phyloP scores from a whole-genome alignment of 1,284 basidiomycete species.

The Apiotrichum montevideense region DNA sequence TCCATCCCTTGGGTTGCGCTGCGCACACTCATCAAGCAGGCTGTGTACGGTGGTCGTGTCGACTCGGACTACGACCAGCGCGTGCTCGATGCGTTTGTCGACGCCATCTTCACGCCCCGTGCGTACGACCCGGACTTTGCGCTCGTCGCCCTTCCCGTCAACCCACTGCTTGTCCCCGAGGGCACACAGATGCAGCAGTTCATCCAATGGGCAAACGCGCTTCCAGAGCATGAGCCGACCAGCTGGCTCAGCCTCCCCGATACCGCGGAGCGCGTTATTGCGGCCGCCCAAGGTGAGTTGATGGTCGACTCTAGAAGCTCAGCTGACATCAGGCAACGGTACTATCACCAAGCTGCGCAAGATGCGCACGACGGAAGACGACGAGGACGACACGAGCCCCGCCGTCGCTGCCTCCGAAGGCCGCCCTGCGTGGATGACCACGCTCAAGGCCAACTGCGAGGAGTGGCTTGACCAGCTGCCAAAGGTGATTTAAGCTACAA shows the following conservation, averaged over 20 bases:
- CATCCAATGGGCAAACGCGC: conserved; percentile 72
- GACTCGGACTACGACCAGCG: conserved; percentile 91
- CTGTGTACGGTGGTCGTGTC: conserved; percentile 86
- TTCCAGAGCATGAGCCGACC: conserved; percentile 87
- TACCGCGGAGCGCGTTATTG: conserved; percentile 84
- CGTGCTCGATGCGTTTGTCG: conserved; percentile 85
- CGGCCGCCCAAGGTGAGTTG: conserved; percentile 72
- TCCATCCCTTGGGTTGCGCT: conserved; percentile 89
- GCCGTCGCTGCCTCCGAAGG: conserved; percentile 58
- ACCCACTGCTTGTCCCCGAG: conserved; percentile 70
- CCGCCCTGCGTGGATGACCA: conserved; percentile 89
- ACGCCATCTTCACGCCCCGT: conserved; percentile 72
- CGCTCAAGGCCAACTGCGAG: conserved; percentile 66
- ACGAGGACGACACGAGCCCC: conserved; percentile 64
- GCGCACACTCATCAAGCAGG: conserved; percentile 82
- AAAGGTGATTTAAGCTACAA: conserved; percentile 52
- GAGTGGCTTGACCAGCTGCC: conserved; percentile 77
- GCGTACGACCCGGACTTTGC: conserved; percentile 90
- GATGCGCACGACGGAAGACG: conserved; percentile 83
- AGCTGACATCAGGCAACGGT: conserved; percentile 59
- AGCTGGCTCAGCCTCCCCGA: conserved; percentile 86
- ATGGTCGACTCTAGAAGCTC: not conserved
- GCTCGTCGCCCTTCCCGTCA: conserved; percentile 58
- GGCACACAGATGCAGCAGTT: conserved; percentile 87
- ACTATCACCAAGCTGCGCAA: conserved; percentile 78